Evolutionary conservation across 2,329 filamentous ascomycete genomes (phyloP), one percentile per base, ranked within the genome.

Genomic region (Venturia oleaginea): DNA sequence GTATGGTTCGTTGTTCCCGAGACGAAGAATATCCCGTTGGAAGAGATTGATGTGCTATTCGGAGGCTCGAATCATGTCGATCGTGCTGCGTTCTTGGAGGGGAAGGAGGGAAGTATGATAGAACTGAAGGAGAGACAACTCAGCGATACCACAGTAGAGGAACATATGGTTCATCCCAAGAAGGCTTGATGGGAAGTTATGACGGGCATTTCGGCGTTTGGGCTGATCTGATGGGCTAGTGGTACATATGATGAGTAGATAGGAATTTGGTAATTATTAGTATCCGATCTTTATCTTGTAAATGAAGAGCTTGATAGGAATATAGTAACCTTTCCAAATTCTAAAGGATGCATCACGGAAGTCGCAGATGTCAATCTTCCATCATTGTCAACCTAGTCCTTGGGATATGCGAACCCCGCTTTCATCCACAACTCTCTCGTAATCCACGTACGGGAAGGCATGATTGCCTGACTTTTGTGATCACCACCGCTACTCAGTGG

Each of bases 11-110:
- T 73, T 66, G 71, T 78, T 15, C 76, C 77, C 0, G 76, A 79
- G 69, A 78, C 76, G 7, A 76, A 76, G 70, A 71, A 75, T 65
- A 73, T 84, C 1, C 72, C 76, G 8, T 76, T 84, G 3, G 82
- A 84, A 71, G 81, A 84, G 75, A 84, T 84, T 69, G 83, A 84
- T 66, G 75, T 76, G 4, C 74, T 83, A 59, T 85, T 84, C 64
- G 82, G 82, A 59, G 81, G 82, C n/a, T 75, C 75, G 65, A 84
- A 84, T 71, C 83, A 84, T 67, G 79, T 81, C 34, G 78, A 81
- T 70, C 80, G 81, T 71, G 82, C 82, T 43, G 81, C 78, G 2
- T 77, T 80, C 70, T 76, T 84, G 55, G 37, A 64, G 19, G 43
- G n/a, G 3, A 38, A 63, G 30, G 40, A 42, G 11, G 40, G 40